These are phyloP conservation scores for Diaporthe ilicicola DNA, from an alignment of 2,329 filamentous ascomycete genomes.

Conservation along the genomic window DNA sequence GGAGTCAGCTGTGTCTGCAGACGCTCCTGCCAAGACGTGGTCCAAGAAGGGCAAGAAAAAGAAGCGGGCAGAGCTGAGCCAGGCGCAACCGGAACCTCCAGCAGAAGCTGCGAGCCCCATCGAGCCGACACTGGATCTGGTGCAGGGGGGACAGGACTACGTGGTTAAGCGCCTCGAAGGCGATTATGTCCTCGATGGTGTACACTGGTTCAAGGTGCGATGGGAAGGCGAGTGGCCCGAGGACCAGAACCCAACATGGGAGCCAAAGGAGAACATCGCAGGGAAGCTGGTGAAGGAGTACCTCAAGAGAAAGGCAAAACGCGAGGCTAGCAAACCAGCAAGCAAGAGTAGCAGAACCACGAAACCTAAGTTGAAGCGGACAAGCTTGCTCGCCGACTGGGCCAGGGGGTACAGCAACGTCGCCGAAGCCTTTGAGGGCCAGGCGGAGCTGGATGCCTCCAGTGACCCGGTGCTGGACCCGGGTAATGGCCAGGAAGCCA, in stretches of 20 bases:
- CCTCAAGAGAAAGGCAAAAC: slow-evolving; percentile 42
- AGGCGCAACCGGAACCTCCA: background rate
- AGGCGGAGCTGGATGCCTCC: slow-evolving; percentile 10
- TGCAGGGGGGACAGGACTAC: slow-evolving; percentile 45
- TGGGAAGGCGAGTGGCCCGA: slow-evolving; percentile 67
- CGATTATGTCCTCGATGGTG: slow-evolving; percentile 48
- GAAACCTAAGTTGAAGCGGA: slow-evolving; percentile 2
- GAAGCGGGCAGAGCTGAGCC: background rate
- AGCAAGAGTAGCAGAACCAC: background rate
- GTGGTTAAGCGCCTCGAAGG: slow-evolving; percentile 56
- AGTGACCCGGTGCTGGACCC: background rate
- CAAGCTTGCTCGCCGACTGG: slow-evolving; percentile 8
- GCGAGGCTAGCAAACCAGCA: background rate
- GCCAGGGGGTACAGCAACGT: slow-evolving; percentile 24
- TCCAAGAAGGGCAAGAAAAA: slow-evolving; percentile 20
- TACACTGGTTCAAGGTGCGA: slow-evolving; percentile 60
- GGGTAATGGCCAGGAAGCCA: background rate
- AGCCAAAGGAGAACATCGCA: slow-evolving; percentile 62
- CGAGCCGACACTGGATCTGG: slow-evolving; percentile 38
- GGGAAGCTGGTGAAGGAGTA: slow-evolving; percentile 51
- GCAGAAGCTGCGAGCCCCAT: slow-evolving; percentile 33
- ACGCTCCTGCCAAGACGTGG: background rate
- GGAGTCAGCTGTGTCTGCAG: background rate
- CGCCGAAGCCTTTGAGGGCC: slow-evolving; percentile 28
- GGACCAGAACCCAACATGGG: slow-evolving; percentile 66